These are phyloP conservation scores for Flaveria bidentis DNA, from an alignment of 129 eudicot genomes.

Conservation along the genomic window DNA sequence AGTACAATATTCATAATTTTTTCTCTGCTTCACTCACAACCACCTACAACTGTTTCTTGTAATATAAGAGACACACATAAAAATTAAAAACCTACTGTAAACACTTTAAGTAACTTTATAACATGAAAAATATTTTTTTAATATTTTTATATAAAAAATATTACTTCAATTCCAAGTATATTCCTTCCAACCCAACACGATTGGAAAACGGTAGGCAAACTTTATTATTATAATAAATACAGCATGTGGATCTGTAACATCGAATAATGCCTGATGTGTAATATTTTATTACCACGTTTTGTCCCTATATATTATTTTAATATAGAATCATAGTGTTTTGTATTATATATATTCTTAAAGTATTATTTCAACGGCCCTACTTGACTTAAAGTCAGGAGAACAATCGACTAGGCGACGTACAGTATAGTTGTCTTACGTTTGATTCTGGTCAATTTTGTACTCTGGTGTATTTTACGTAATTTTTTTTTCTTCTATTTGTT, in stretches of 20 bases:
- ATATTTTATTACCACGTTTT: constrained; percentile 12
- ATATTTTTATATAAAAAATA: too few species aligned
- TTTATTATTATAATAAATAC: background rate
- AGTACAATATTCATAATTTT: too few species aligned
- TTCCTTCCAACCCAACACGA: too few species aligned
- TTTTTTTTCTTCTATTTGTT: too few species aligned
- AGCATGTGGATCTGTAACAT: background rate
- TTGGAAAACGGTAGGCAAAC: background rate
- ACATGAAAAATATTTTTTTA: too few species aligned
- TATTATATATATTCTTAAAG: background rate
- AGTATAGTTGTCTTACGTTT: background rate
- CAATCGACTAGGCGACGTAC: background rate
- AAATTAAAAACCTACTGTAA: too few species aligned
- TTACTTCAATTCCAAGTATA: too few species aligned
- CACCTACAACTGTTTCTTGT: too few species aligned
- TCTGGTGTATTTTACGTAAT: too few species aligned
- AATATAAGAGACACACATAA: too few species aligned
- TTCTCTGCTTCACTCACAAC: too few species aligned
- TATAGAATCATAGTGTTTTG: background rate
- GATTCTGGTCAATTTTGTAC: background rate
- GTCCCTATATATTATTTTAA: background rate
- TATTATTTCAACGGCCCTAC: background rate
- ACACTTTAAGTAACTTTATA: too few species aligned
- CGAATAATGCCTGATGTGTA: background rate
- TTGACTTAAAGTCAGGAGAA: background rate